Evolutionary conservation across 2,329 filamentous ascomycete species (phyloP).

Genomic region (Paracoccidioides lutzii): DNA sequence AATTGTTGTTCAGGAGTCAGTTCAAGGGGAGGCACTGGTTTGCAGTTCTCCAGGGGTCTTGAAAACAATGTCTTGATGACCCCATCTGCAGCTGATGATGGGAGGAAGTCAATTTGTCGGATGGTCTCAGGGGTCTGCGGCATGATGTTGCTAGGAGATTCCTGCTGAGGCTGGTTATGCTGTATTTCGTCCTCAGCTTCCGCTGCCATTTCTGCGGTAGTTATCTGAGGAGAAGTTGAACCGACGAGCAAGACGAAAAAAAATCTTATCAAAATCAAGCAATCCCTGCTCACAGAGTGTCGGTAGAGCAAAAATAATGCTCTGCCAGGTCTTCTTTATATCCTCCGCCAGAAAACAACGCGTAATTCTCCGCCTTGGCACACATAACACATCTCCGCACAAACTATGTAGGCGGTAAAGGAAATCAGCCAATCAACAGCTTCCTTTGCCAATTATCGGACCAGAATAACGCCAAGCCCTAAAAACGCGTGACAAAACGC

Average conservation of each 20-base stretch:
- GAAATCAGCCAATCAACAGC: background rate
- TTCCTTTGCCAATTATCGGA: background rate
- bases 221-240: background rate
- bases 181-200: slow-evolving; percentile 1
- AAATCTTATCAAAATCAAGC: background rate
- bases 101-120: slow-evolving; percentile 20
- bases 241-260: background rate
- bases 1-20: slow-evolving; percentile 64
- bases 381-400: background rate
- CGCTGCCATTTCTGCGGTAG: slow-evolving; percentile 1
- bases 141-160: background rate
- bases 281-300: background rate
- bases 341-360: no score
- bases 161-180: background rate
- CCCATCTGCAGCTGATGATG: slow-evolving; percentile 26
- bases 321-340: no score
- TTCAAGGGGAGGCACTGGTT: slow-evolving; percentile 42
- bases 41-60: slow-evolving; percentile 44
- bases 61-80: slow-evolving; percentile 45
- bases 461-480: background rate
- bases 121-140: slow-evolving; percentile 6
- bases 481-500: background rate
- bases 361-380: no score
- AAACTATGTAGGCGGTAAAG: background rate
- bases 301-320: background rate